Conservation (phyloP, 495 filamentous ascomycete species). For the Hypoxylon fragiforme region DNA sequence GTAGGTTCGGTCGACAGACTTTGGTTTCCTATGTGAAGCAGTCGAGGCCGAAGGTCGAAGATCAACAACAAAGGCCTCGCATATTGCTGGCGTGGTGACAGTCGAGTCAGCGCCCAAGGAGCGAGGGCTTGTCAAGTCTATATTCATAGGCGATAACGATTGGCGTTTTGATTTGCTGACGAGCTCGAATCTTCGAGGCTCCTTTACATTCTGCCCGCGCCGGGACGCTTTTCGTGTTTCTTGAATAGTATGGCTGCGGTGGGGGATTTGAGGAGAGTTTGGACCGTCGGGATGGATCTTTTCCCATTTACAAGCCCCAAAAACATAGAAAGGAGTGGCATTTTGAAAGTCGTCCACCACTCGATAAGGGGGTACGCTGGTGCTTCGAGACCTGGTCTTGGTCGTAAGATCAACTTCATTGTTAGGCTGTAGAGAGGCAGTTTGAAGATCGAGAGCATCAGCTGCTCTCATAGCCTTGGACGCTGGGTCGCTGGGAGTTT, state of each 20-base stretch:
- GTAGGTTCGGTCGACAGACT: conserved; percentile 34
- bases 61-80: conserved; percentile 29
- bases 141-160: conserved; percentile 18
- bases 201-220: conserved; percentile 3
- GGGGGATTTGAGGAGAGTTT: conserved; percentile 3
- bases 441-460: conserved; percentile 52
- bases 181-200: conserved; percentile 6
- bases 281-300: conserved; percentile 4
- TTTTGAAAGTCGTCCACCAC: conserved; percentile 34
- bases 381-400: conserved; percentile 38
- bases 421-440: conserved; percentile 46
- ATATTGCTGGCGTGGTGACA: conserved; percentile 29
- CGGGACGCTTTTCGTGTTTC: conserved; percentile 9
- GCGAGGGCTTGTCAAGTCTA: conserved; percentile 8
- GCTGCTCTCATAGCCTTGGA: conserved; percentile 53
- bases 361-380: conserved; percentile 40
- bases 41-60: conserved; percentile 19
- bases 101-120: conserved; percentile 20
- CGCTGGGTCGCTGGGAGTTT: conserved; percentile 41
- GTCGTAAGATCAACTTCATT: conserved; percentile 44
- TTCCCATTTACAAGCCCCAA: conserved; percentile 24
- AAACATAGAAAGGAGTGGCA: conserved; percentile 35
- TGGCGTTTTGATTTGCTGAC: background rate
- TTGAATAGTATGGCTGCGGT: conserved; percentile 11
- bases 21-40: conserved; percentile 17